These are phyloP conservation scores for Musa itinerans DNA, from an alignment of 176 grass and related monocot species.

Conservation along the genomic window DNA sequence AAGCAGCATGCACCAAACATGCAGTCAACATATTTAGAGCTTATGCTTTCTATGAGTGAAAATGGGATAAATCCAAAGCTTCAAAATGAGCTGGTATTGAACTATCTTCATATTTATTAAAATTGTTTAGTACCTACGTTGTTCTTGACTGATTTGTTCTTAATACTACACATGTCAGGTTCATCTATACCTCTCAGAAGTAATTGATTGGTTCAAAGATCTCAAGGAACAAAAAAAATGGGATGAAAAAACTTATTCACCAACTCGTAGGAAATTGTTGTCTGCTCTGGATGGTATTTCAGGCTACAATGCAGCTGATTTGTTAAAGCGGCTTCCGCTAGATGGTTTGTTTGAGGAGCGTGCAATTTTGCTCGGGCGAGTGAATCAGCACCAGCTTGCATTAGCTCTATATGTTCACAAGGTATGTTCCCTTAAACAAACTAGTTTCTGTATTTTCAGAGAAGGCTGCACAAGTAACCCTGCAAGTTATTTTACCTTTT, in stretches of 20 bases:
- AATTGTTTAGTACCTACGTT: not conserved
- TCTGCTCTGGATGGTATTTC: conserved; percentile 76
- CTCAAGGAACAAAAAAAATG: conserved; percentile 83
- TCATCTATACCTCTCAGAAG: conserved; percentile 97
- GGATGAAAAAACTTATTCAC: conserved; percentile 74
- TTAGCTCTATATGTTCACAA: conserved; percentile 97
- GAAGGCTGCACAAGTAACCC: not conserved
- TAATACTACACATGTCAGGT: conserved; percentile 44
- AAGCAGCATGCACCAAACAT: conserved; percentile 92
- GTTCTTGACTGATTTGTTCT: not conserved
- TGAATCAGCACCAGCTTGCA: conserved; percentile 84
- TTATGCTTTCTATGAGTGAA: conserved; percentile 95
- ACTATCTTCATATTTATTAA: not conserved
- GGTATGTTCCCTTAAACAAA: conserved; percentile 25
- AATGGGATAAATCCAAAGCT: conserved; percentile 84
- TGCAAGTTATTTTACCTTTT: not conserved
- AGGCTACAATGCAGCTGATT: conserved; percentile 73
- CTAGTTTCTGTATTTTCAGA: not conserved
- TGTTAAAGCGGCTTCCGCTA: conserved; percentile 75
- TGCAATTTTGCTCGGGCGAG: conserved; percentile 85
- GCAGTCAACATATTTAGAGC: conserved; percentile 95
- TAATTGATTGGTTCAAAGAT: conserved; percentile 77
- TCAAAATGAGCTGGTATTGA: conserved; percentile 91
- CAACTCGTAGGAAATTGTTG: conserved; percentile 87
- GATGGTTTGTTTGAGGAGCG: conserved; percentile 94